Percentiles rank a stretch among this genome's conserved stretches.
Evolutionary conservation across 2,329 filamentous ascomycete genomes (phyloP).

Genomic region (Lasiodiplodia theobromae): DNA sequence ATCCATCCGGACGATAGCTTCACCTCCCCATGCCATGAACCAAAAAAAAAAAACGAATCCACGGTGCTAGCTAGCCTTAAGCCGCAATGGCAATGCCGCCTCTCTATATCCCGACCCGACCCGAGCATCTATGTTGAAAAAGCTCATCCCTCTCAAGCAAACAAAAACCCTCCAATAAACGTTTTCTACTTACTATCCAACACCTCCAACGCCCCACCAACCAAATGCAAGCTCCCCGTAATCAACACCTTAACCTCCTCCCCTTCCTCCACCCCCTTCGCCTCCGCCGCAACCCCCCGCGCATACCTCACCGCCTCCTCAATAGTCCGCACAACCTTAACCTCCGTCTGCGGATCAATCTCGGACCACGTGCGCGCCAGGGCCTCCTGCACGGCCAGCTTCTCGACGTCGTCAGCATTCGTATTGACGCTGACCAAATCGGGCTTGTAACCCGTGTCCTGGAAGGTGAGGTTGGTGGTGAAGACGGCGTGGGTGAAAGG

Average conservation of each 20-base stretch:
- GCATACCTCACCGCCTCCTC: conserved; percentile 71
- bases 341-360: conserved; percentile 49
- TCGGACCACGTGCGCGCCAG: conserved; percentile 66
- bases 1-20: too few species aligned
- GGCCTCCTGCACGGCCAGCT: conserved; percentile 70
- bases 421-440: conserved; percentile 70
- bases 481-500: conserved; percentile 80
- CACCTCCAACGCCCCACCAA: conserved; percentile 78
- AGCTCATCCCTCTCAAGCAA: too few species aligned
- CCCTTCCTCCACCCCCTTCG: conserved; percentile 36
- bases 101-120: too few species aligned
- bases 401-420: conserved; percentile 64
- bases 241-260: conserved; percentile 68
- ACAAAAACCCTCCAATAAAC: too few species aligned
- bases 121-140: too few species aligned
- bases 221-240: conserved; percentile 85
- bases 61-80: too few species aligned
- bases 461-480: conserved; percentile 77
- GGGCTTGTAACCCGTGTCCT: conserved; percentile 65
- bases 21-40: too few species aligned
- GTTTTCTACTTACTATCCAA: conserved; percentile 58
- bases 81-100: too few species aligned
- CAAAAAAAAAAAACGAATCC: too few species aligned
- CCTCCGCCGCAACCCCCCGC: conserved; percentile 48
- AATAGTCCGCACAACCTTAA: conserved; percentile 69